Evolutionary conservation across 2,329 filamentous ascomycete genomes (phyloP).

Genomic region (Chrysosporium keratinophilum): DNA sequence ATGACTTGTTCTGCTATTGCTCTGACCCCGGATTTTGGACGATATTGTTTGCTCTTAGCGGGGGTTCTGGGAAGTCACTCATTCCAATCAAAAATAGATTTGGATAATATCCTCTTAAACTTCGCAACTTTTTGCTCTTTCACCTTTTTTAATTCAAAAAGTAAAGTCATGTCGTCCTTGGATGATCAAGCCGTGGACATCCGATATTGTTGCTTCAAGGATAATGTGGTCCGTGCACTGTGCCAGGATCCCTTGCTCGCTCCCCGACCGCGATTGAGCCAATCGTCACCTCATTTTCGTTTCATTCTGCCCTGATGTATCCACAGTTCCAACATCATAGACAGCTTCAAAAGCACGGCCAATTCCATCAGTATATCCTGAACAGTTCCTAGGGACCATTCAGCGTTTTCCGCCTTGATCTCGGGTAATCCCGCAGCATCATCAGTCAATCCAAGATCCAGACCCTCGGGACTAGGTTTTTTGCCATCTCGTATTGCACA

Average conservation of each 20-base stretch:
- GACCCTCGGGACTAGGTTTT: background rate
- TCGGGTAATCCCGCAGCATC: background rate
- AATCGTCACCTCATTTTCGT: too few species aligned
- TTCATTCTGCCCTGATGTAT: too few species aligned
- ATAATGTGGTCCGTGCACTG: background rate
- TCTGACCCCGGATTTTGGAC: background rate
- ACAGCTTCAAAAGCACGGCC: background rate
- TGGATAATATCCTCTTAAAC: background rate
- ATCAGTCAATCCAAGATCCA: background rate
- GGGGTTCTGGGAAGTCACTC: background rate
- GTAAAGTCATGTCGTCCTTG: background rate
- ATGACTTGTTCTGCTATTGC: background rate
- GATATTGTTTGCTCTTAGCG: constrained; percentile 5
- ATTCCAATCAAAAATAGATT: background rate
- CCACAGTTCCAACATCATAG: too few species aligned
- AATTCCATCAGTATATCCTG: background rate
- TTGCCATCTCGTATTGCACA: background rate
- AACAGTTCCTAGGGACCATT: background rate
- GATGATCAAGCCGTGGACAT: background rate
- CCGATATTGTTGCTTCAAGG: background rate
- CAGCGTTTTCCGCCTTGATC: background rate
- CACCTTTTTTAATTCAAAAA: background rate
- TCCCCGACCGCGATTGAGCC: background rate
- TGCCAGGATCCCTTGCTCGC: background rate
- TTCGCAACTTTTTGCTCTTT: background rate